Conservation (phyloP, 1,284 basidiomycete species). For the Cystobasidium sp. region DNA sequence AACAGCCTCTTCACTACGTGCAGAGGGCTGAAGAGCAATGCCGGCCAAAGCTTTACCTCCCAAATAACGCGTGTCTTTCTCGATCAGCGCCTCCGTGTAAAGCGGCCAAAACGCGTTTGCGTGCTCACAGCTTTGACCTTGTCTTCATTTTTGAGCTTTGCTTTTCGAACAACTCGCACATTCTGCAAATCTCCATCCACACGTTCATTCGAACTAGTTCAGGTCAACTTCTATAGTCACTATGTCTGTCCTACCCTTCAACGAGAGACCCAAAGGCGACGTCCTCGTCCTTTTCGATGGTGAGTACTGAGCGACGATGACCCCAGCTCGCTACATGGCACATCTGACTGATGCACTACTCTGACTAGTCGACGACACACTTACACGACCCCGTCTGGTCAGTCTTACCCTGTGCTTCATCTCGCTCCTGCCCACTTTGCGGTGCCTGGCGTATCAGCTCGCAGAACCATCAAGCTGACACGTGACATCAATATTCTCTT, state of each 20-base stretch:
- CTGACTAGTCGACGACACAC: slow-evolving; percentile 78
- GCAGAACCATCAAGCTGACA: not conserved
- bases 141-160: too few relatives aligned
- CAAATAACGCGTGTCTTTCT: too few relatives aligned
- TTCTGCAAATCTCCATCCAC: not conserved
- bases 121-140: too few relatives aligned
- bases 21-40: too few relatives aligned
- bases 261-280: slow-evolving; percentile 48
- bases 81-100: too few relatives aligned
- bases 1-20: too few relatives aligned
- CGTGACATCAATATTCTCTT: not conserved
- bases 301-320: slow-evolving; percentile 10
- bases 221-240: not conserved
- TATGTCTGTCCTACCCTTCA: slow-evolving; percentile 42
- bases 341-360: not conserved
- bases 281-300: slow-evolving; percentile 51
- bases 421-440: not conserved
- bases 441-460: slow-evolving; percentile 17
- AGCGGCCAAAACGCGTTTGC: too few relatives aligned
- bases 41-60: too few relatives aligned
- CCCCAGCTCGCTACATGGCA: not conserved
- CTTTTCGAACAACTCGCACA: not conserved
- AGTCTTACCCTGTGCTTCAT: slow-evolving; percentile 47
- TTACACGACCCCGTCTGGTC: slow-evolving; percentile 77
- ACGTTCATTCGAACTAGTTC: not conserved